Conservation (phyloP, 164 flowering plant genomes). For the Dillenia turbinata region DNA sequence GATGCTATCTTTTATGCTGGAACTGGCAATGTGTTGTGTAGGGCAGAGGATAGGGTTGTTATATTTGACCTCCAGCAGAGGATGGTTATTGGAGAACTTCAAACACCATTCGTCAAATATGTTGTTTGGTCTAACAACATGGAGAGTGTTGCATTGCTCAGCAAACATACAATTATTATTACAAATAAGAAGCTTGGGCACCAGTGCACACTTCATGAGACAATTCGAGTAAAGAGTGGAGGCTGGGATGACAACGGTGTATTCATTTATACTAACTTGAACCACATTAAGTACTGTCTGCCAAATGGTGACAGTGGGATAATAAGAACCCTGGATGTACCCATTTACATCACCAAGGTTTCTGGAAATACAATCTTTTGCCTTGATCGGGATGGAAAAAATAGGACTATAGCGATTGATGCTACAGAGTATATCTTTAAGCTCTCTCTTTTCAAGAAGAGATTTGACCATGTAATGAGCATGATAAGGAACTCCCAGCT, state of each 20-base stretch:
- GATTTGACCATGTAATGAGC: slow-evolving; percentile 47
- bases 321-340: slow-evolving; percentile 45
- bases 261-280: slow-evolving; percentile 45
- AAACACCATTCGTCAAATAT: slow-evolving; percentile 38
- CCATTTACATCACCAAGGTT: slow-evolving; percentile 40
- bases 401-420: slow-evolving; percentile 31
- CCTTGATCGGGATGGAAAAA: slow-evolving; percentile 50
- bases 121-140: slow-evolving; percentile 50
- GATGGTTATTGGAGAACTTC: slow-evolving; percentile 42
- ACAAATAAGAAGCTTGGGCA: slow-evolving; percentile 44
- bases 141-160: slow-evolving; percentile 45
- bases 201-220: slow-evolving; percentile 49
- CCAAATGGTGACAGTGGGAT: slow-evolving; percentile 54
- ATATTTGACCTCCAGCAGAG: slow-evolving; percentile 51
- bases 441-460: slow-evolving; percentile 40
- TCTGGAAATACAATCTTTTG: slow-evolving; percentile 36
- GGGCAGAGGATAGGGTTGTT: slow-evolving; percentile 42
- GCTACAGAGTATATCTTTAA: slow-evolving; percentile 47
- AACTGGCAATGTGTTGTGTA: slow-evolving; percentile 42
- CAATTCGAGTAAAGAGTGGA: slow-evolving; percentile 50
- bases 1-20: slow-evolving; percentile 54
- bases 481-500: slow-evolving; percentile 47
- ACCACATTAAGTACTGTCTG: slow-evolving; percentile 53
- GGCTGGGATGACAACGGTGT: slow-evolving; percentile 57
- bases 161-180: slow-evolving; percentile 42